Percentiles rank a stretch among this genome's conserved stretches.
Evolutionary conservation across 2,329 filamentous ascomycete species (phyloP).

Genomic region (Phialocephala sp.): DNA sequence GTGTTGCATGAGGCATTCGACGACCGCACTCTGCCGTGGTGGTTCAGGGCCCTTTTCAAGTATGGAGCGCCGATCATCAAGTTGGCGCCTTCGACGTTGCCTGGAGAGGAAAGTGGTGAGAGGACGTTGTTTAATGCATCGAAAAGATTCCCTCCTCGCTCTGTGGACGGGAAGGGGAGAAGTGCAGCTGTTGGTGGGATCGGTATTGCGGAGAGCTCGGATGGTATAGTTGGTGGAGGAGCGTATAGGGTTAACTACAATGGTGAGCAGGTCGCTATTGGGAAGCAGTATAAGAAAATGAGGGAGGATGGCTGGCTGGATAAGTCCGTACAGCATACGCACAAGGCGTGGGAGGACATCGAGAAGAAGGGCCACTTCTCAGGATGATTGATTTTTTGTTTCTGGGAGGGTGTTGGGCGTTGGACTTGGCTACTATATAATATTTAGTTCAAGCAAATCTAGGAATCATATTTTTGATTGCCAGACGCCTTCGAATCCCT

Average conservation of each 20-base stretch:
- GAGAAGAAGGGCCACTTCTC: slow-evolving; percentile 33
- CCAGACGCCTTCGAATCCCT: no score
- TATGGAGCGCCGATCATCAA: slow-evolving; percentile 37
- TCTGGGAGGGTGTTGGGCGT: no score
- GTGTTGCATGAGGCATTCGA: slow-evolving; percentile 42
- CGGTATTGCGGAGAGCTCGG: slow-evolving; percentile 29
- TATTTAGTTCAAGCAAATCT: no score
- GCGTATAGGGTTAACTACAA: slow-evolving; percentile 36
- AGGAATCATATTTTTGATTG: no score
- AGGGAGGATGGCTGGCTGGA: slow-evolving; percentile 31
- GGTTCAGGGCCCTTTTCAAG: slow-evolving; percentile 41
- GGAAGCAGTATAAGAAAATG: slow-evolving; percentile 31
- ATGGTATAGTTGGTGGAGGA: slow-evolving; percentile 38
- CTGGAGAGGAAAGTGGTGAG: slow-evolving; percentile 39
- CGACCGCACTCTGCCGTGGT: slow-evolving; percentile 37
- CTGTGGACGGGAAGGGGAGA: neutral
- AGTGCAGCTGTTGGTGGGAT: neutral
- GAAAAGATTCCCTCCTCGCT: slow-evolving; percentile 31
- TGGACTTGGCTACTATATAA: no score
- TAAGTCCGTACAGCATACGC: slow-evolving; percentile 37
- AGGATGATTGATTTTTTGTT: no score
- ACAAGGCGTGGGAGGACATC: slow-evolving; percentile 34
- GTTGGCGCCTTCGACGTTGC: slow-evolving; percentile 35
- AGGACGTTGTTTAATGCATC: slow-evolving; percentile 40
- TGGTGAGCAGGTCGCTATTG: slow-evolving; percentile 26